A percentile compares a stretch with the other conserved stretches of the same genome.
These are phyloP conservation scores for Yamadazyma atlantica DNA, from an alignment of 1,139 yeast genomes.

Conservation along the genomic window DNA sequence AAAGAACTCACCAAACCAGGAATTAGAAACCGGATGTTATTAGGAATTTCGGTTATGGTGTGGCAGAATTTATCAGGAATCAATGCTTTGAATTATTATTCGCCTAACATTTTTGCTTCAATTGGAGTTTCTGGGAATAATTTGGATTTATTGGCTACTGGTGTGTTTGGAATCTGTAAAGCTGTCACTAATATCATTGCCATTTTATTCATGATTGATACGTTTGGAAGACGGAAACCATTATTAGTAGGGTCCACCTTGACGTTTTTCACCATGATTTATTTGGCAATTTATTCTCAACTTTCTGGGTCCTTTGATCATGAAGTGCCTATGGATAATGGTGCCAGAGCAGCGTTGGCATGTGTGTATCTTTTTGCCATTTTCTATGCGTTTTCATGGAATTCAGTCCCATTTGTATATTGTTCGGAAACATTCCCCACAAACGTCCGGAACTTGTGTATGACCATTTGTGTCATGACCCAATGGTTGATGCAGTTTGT, in stretches of 20 bases:
- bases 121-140: constrained; percentile 27
- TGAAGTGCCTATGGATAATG: constrained; percentile 39
- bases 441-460: constrained; percentile 38
- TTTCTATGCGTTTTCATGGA: constrained; percentile 29
- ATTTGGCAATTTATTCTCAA: constrained; percentile 42
- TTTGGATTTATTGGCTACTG: constrained; percentile 54
- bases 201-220: constrained; percentile 45
- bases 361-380: constrained; percentile 46
- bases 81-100: constrained; percentile 31
- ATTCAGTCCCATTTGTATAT: constrained; percentile 28
- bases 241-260: constrained; percentile 38
- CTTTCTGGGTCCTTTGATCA: constrained; percentile 33
- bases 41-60: constrained; percentile 29
- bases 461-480: constrained; percentile 39
- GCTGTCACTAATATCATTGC: constrained; percentile 39
- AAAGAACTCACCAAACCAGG: constrained; percentile 6
- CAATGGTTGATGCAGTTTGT: constrained; percentile 50
- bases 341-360: constrained; percentile 48
- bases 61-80: constrained; percentile 34
- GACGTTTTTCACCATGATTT: constrained; percentile 44
- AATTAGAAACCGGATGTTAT: constrained; percentile 29
- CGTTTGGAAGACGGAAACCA: constrained; percentile 44
- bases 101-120: constrained; percentile 29
- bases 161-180: constrained; percentile 54
- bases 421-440: constrained; percentile 45